A percentile compares a stretch with the other conserved stretches of the same genome.
phyloP scores from a whole-genome alignment of 768 basidiomycete species.

The Tricholomella constricta region DNA sequence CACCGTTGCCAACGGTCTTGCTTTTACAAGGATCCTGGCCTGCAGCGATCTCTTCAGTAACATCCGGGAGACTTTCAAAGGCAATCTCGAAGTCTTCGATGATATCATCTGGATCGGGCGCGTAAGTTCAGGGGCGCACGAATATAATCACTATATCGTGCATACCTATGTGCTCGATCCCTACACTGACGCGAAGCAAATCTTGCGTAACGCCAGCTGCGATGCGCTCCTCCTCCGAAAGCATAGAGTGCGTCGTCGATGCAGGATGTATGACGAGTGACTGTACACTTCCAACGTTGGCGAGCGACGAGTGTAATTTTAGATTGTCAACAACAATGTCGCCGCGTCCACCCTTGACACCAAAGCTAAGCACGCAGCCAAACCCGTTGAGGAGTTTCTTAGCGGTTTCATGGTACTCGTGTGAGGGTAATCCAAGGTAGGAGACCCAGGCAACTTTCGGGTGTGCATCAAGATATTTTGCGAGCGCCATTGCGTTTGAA shows the following conservation, averaged over 20 bases:
- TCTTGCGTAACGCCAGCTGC: slow-evolving; percentile 57
- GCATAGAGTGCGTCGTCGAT: slow-evolving; percentile 60
- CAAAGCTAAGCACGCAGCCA: slow-evolving; percentile 67
- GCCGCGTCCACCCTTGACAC: slow-evolving; percentile 47
- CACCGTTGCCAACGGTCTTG: no score
- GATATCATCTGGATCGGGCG: slow-evolving; percentile 16
- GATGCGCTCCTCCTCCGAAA: slow-evolving; percentile 47
- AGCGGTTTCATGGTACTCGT: slow-evolving; percentile 53
- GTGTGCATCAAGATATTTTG: slow-evolving; percentile 51
- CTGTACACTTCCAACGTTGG: slow-evolving; percentile 29
- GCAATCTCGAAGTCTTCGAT: slow-evolving; percentile 17
- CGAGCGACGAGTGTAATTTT: slow-evolving; percentile 36
- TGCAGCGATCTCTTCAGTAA: no score
- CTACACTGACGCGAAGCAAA: slow-evolving; percentile 49
- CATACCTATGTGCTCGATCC: slow-evolving; percentile 18
- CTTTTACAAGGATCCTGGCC: no score
- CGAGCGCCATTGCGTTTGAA: slow-evolving; percentile 49
- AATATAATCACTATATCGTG: not conserved
- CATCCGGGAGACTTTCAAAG: not conserved
- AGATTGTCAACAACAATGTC: slow-evolving; percentile 39
- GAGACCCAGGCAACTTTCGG: slow-evolving; percentile 63
- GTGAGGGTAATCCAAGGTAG: slow-evolving; percentile 57
- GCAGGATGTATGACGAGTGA: slow-evolving; percentile 59
- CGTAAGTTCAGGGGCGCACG: not conserved
- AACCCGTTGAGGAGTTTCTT: slow-evolving; percentile 45